phyloP scores from a whole-genome alignment of 805 yeast species.

The Limtongia smithiae region DNA sequence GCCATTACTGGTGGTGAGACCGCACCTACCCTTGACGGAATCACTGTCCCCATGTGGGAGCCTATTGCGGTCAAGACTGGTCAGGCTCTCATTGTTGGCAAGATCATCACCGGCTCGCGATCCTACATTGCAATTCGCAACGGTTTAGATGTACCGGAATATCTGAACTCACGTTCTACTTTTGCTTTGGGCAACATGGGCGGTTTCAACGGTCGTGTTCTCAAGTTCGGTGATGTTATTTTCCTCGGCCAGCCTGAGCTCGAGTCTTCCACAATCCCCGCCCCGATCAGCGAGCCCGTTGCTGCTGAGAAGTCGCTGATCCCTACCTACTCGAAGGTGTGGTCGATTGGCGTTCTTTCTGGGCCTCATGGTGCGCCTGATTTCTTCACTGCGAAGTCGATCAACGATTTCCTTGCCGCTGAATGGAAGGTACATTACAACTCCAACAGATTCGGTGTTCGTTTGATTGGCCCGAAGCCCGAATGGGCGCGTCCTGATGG shows the following conservation, averaged over 20 bases:
- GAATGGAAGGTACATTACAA: slow-evolving; percentile 96
- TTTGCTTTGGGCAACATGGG: slow-evolving; percentile 90
- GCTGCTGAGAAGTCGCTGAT: slow-evolving; percentile 52
- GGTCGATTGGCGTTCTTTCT: slow-evolving; percentile 90
- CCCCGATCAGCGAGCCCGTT: slow-evolving; percentile 63
- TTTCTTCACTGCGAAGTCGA: slow-evolving; percentile 74
- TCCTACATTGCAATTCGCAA: slow-evolving; percentile 86
- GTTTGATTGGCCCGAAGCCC: slow-evolving; percentile 93
- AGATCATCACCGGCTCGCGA: slow-evolving; percentile 78
- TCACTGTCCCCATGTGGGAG: slow-evolving; percentile 56
- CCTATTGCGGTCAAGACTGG: slow-evolving; percentile 73
- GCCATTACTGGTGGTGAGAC: slow-evolving; percentile 85
- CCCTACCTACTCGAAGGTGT: slow-evolving; percentile 55
- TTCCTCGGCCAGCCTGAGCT: slow-evolving; percentile 77
- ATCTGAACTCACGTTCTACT: slow-evolving; percentile 93
- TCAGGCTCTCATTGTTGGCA: slow-evolving; percentile 75
- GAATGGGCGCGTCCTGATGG: slow-evolving; percentile 95
- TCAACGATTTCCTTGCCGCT: slow-evolving; percentile 66
- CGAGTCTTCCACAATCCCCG: slow-evolving; percentile 64
- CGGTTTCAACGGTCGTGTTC: slow-evolving; percentile 88
- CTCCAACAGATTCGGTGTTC: slow-evolving; percentile 93
- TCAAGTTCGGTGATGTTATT: slow-evolving; percentile 88
- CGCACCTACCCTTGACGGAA: slow-evolving; percentile 63
- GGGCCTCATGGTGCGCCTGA: slow-evolving; percentile 99
- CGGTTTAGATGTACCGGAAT: slow-evolving; percentile 91